phyloP scores from a whole-genome alignment of 2,329 filamentous ascomycete species.

The Raffaelea deltoideospora region DNA sequence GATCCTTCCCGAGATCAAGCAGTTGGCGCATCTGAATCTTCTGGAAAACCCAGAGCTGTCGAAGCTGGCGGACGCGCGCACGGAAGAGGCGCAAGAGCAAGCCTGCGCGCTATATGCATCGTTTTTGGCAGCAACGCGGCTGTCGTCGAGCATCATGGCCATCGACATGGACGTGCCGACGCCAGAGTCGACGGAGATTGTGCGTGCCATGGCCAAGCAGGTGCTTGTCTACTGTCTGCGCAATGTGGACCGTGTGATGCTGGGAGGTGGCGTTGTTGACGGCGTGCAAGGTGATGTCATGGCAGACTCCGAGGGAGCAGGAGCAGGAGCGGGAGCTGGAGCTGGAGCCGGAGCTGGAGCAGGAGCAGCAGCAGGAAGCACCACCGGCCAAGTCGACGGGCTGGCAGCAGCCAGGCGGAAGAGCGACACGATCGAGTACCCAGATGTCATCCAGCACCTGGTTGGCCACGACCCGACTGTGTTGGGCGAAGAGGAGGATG shows the following conservation, averaged over 20 bases:
- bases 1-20: slow-evolving; percentile 68
- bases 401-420: too few relatives aligned
- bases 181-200: slow-evolving; percentile 69
- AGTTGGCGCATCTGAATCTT: slow-evolving; percentile 74
- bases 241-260: slow-evolving; percentile 71
- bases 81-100: slow-evolving; percentile 75
- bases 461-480: slow-evolving; percentile 51
- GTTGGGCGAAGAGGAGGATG: slow-evolving; percentile 41
- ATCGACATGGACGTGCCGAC: slow-evolving; percentile 84
- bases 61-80: slow-evolving; percentile 57
- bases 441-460: slow-evolving; percentile 74
- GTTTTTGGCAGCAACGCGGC: slow-evolving; percentile 69
- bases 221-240: slow-evolving; percentile 88
- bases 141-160: slow-evolving; percentile 72
- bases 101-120: slow-evolving; percentile 89
- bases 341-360: too few relatives aligned
- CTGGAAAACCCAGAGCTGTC: slow-evolving; percentile 64
- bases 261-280: slow-evolving; percentile 33
- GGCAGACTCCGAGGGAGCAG: slow-evolving; percentile 13
- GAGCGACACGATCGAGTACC: slow-evolving; percentile 35
- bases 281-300: slow-evolving; percentile 26
- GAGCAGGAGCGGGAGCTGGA: too few relatives aligned
- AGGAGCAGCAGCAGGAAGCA: too few relatives aligned
- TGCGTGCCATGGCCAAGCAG: slow-evolving; percentile 83
- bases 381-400: slow-evolving; percentile 4